These are phyloP conservation scores for Fusarium sp. DNA, from an alignment of 2,329 filamentous ascomycete genomes.

Conservation along the genomic window DNA sequence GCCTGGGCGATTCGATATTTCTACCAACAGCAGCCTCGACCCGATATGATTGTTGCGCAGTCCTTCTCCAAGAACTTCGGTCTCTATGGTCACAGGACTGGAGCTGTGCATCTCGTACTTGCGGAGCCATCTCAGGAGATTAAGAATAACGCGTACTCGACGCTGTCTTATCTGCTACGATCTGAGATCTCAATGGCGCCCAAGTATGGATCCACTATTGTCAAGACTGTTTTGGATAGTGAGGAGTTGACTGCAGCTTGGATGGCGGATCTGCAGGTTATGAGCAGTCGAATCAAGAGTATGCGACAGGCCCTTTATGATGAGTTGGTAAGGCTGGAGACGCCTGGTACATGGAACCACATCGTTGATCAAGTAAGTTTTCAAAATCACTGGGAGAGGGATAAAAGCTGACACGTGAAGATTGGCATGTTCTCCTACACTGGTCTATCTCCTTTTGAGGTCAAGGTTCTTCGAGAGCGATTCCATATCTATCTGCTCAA, in stretches of 20 bases:
- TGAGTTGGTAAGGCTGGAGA: slow-evolving; percentile 86
- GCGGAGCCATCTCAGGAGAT: slow-evolving; percentile 82
- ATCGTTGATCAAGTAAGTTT: slow-evolving; percentile 81
- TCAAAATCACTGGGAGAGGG: no score
- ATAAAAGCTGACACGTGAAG: slow-evolving; percentile 57
- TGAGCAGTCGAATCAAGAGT: slow-evolving; percentile 92
- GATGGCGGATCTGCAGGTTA: slow-evolving; percentile 89
- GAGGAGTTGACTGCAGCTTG: slow-evolving; percentile 84
- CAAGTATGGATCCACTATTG: slow-evolving; percentile 91
- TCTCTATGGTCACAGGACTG: slow-evolving; percentile 95
- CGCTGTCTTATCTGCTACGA: slow-evolving; percentile 77
- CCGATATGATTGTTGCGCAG: slow-evolving; percentile 87
- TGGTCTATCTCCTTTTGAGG: slow-evolving; percentile 79
- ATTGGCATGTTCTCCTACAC: slow-evolving; percentile 99
- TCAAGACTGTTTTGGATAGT: slow-evolving; percentile 86
- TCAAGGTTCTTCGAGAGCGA: slow-evolving; percentile 74
- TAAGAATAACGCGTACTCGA: slow-evolving; percentile 23
- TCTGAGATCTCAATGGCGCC: slow-evolving; percentile 97
- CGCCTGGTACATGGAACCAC: slow-evolving; percentile 93
- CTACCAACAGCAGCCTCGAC: slow-evolving; percentile 71
- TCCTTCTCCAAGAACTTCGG: slow-evolving; percentile 98
- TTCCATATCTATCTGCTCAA: slow-evolving; percentile 79
- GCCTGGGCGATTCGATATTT: slow-evolving; percentile 93
- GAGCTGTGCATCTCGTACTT: slow-evolving; percentile 94
- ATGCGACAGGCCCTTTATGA: slow-evolving; percentile 85